Evolutionary conservation across 768 basidiomycete species (phyloP).

Genomic region (Phanerochaete carnosa): DNA sequence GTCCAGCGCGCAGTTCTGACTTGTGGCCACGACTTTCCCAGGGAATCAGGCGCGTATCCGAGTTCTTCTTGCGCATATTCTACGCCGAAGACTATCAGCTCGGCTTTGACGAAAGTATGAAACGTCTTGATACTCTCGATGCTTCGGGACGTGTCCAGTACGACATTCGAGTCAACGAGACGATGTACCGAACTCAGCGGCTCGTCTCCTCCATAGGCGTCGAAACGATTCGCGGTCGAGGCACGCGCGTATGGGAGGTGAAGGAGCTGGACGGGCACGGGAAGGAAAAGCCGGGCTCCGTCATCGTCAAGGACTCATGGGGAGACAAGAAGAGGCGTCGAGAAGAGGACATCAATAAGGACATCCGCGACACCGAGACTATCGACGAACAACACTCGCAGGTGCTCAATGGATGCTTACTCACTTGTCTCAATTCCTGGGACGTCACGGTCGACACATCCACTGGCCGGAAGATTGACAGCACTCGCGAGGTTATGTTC

Average conservation of each 20-base stretch:
- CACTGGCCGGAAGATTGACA: not conserved
- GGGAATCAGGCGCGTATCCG: not conserved
- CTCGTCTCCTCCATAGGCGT: conserved; percentile 5
- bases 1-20: too few relatives aligned
- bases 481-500: not conserved
- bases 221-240: conserved; percentile 5
- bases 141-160: not conserved
- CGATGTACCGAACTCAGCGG: conserved; percentile 1
- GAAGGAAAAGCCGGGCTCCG: not conserved
- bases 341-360: not conserved
- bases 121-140: not conserved
- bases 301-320: conserved; percentile 13
- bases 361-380: not conserved
- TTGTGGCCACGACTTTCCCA: not conserved
- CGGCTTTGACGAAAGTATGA: not conserved
- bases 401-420: not conserved
- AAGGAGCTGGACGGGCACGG: not conserved
- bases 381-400: not conserved
- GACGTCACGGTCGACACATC: not conserved
- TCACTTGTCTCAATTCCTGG: not conserved
- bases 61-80: not conserved
- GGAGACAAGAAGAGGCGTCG: conserved; percentile 3
- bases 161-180: not conserved
- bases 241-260: conserved; percentile 15
- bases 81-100: not conserved